These are phyloP conservation scores for Aspergillus hortae DNA, from an alignment of 2,329 filamentous ascomycete genomes.

Conservation along the genomic window DNA sequence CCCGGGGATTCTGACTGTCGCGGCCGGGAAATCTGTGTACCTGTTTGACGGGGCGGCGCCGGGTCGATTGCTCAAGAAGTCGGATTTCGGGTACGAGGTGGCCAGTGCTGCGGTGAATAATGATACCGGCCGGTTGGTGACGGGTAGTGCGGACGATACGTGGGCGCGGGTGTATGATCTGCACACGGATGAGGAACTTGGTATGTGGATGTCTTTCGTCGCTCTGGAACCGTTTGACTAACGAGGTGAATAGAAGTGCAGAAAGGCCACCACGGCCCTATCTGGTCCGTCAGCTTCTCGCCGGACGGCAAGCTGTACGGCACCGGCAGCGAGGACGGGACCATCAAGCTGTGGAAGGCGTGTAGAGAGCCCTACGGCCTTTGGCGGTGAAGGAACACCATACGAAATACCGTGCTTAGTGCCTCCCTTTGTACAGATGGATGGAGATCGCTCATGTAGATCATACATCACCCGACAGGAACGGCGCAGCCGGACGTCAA, in stretches of 20 bases:
- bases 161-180: slow-evolving; percentile 96
- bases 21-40: slow-evolving; percentile 90
- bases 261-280: slow-evolving; percentile 94
- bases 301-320: slow-evolving; percentile 95
- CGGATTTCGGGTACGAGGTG: slow-evolving; percentile 77
- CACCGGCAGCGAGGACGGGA: slow-evolving; percentile 94
- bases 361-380: slow-evolving; percentile 62
- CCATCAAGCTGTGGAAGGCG: slow-evolving; percentile 85
- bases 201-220: slow-evolving; percentile 36
- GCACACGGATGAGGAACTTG: slow-evolving; percentile 75
- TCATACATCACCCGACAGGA: too few relatives aligned
- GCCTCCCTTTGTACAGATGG: neutral
- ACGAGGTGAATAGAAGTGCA: slow-evolving; percentile 64
- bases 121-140: slow-evolving; percentile 76
- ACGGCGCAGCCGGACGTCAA: too few relatives aligned
- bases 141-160: slow-evolving; percentile 85
- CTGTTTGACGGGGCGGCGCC: slow-evolving; percentile 79
- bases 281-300: slow-evolving; percentile 93
- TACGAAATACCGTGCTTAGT: neutral
- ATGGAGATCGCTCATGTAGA: neutral
- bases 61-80: slow-evolving; percentile 69
- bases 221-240: neutral
- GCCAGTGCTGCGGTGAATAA: slow-evolving; percentile 87
- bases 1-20: slow-evolving; percentile 76
- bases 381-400: slow-evolving; percentile 49